Evolutionary conservation across 345 rosid species (phyloP), one percentile per base, ranked within the genome.

Genomic region (Rhodamnia argentea): DNA sequence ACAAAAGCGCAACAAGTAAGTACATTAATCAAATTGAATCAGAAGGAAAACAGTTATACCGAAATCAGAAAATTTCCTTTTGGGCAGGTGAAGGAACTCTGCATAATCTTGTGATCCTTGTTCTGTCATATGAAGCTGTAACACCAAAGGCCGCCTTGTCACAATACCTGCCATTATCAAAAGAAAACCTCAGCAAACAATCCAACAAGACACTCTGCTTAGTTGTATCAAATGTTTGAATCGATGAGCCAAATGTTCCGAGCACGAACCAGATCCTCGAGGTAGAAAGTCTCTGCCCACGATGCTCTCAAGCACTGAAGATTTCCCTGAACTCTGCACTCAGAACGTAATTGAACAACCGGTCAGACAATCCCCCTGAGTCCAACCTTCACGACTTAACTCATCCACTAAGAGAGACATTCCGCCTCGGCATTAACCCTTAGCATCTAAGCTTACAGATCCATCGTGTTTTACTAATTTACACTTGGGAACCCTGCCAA

Each of bases 271-370:
- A 6, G 99, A 97, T 93, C 99, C 99, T 92, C 99, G 91, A 26
- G 99, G 99, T 85, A 97, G 99, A 84, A 97, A 97, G 87, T 97
- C 99, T 81, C 98, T 92, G 47, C 99, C 99, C 20, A 97, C 99
- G 23, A 97, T 92, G 87, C 99, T 97, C 92, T 97, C 99, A 70
- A 97, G 93, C n/a, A 97, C 99, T 0, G 99, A 97, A 83, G 99
- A 97, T 89, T 97, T 97, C 55, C 99, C 99, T 16, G 99, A 97
- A 87, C 99, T 97, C 99, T 96, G 78, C 78, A 70, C 78, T 11
- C 78, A 32, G 2, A 70, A 70, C 26, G 26, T 5, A 70, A 70
- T 70, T 70, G 18, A 40, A 37, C 47, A 70, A 20, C 13, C 78
- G 47, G 78, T 70, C 47, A 70, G 78, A 18, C 78, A 20, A 70